Conservation (phyloP, 1,284 basidiomycete genomes). For the Crepidotus sp. region DNA sequence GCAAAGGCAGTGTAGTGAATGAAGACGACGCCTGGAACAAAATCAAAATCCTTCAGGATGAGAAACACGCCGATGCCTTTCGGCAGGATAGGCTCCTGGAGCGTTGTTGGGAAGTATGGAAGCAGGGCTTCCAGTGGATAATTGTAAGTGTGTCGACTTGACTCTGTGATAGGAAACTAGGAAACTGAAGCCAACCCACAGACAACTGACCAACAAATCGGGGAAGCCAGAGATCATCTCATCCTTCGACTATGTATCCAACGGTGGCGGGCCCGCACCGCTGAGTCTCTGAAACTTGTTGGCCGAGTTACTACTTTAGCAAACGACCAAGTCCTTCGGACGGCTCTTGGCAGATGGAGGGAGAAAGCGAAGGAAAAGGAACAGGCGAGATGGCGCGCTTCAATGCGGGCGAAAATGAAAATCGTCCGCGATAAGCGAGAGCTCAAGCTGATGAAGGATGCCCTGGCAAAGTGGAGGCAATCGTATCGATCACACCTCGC, state of each 20-base stretch:
- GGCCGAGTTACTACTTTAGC: slow-evolving; percentile 34
- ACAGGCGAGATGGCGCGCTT: slow-evolving; percentile 50
- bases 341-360: slow-evolving; percentile 41
- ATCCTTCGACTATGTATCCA: slow-evolving; percentile 48
- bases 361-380: slow-evolving; percentile 39
- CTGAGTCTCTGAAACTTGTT: slow-evolving; percentile 30
- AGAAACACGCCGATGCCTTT: slow-evolving; percentile 63
- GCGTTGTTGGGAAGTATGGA: slow-evolving; percentile 66
- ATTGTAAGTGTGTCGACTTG: slow-evolving; percentile 37
- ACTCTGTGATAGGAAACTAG: slow-evolving; percentile 5
- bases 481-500: slow-evolving; percentile 40
- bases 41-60: slow-evolving; percentile 58
- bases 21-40: slow-evolving; percentile 71
- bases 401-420: slow-evolving; percentile 63
- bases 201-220: slow-evolving; percentile 58
- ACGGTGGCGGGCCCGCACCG: slow-evolving; percentile 42
- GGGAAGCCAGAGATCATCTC: slow-evolving; percentile 47
- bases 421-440: slow-evolving; percentile 46
- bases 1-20: slow-evolving; percentile 42
- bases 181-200: slow-evolving; percentile 22
- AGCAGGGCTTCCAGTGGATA: slow-evolving; percentile 58
- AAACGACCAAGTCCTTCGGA: slow-evolving; percentile 34
- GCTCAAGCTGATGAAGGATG: slow-evolving; percentile 38
- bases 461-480: slow-evolving; percentile 57
- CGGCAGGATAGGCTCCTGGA: slow-evolving; percentile 52